A percentile compares a stretch with the other conserved stretches of the same genome.
phyloP scores from a whole-genome alignment of 192 early-diverging fungal genomes.

The Chytriomyces hyalinus region DNA sequence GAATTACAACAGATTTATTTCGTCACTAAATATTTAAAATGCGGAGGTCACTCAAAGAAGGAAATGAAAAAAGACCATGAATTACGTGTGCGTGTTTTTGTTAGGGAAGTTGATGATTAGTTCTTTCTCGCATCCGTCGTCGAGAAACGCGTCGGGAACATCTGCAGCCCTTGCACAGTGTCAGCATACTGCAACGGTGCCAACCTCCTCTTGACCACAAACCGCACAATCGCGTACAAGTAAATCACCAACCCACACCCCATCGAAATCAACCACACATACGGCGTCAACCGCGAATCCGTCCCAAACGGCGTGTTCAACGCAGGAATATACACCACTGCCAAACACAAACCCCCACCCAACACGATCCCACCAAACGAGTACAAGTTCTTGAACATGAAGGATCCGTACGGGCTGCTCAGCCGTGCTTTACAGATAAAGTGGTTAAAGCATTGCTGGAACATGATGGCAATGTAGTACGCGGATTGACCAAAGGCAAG shows the following conservation, averaged over 20 bases:
- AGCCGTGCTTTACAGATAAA: conserved; percentile 91
- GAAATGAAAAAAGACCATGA: too few species aligned
- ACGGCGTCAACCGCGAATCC: conserved; percentile 65
- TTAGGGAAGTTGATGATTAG: too few species aligned
- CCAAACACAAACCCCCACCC: conserved; percentile 55
- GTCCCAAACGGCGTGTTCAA: conserved; percentile 58
- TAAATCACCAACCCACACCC: conserved; percentile 43
- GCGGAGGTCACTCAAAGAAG: too few species aligned
- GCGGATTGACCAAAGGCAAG: conserved; percentile 79
- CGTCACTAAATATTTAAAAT: too few species aligned
- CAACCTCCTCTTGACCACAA: background rate
- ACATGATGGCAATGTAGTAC: conserved; percentile 78
- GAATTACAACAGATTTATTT: background rate
- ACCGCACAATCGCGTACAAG: background rate
- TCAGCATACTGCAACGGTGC: conserved; percentile 45
- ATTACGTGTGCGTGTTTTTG: background rate
- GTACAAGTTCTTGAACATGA: conserved; percentile 78
- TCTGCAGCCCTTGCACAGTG: conserved; percentile 80
- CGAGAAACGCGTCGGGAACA: conserved; percentile 71
- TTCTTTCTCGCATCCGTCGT: background rate
- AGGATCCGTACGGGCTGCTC: conserved; percentile 76
- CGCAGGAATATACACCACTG: conserved; percentile 59
- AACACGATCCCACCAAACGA: conserved; percentile 50
- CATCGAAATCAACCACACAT: conserved; percentile 84
- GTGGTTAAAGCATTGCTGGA: conserved; percentile 92